phyloP scores from a whole-genome alignment of 2,329 filamentous ascomycete species.

The Paecilomyces sp. region DNA sequence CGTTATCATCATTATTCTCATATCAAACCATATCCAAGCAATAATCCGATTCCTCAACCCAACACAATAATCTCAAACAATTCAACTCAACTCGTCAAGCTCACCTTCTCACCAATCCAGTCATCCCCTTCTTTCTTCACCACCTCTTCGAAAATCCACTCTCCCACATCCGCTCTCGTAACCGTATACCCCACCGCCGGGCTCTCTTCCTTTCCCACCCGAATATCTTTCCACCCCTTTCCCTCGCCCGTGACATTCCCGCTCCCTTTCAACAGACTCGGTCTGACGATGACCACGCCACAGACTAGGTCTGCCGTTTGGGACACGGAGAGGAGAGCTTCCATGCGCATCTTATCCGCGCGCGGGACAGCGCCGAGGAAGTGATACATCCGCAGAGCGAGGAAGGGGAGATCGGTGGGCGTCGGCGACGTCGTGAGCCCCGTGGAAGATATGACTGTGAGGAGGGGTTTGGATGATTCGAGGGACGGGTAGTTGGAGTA shows the following conservation, averaged over 20 bases:
- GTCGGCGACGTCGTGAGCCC: conserved; percentile 20
- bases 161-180: conserved; percentile 26
- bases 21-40: background rate
- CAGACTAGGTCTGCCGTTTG: conserved; percentile 8
- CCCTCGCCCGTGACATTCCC: conserved; percentile 15
- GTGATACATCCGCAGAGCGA: conserved; percentile 25
- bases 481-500: conserved; percentile 6
- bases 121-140: conserved; percentile 10
- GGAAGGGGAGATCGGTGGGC: conserved; percentile 19
- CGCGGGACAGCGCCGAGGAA: conserved; percentile 23
- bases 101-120: conserved; percentile 15
- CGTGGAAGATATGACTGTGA: conserved; percentile 27
- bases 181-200: conserved; percentile 28
- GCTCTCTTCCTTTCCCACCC: conserved; percentile 19
- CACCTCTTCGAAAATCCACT: conserved; percentile 25
- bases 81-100: conserved; percentile 9
- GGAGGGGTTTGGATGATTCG: conserved; percentile 10
- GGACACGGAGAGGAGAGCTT: conserved; percentile 17
- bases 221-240: conserved; percentile 16
- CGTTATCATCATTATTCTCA: too few species aligned
- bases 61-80: background rate
- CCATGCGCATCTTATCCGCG: conserved; percentile 30
- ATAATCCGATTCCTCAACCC: background rate
- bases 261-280: conserved; percentile 24
- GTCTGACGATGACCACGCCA: conserved; percentile 23